These are phyloP conservation scores for Cucurbita pepo DNA, from an alignment of 306 rosid genomes.

Conservation along the genomic window DNA sequence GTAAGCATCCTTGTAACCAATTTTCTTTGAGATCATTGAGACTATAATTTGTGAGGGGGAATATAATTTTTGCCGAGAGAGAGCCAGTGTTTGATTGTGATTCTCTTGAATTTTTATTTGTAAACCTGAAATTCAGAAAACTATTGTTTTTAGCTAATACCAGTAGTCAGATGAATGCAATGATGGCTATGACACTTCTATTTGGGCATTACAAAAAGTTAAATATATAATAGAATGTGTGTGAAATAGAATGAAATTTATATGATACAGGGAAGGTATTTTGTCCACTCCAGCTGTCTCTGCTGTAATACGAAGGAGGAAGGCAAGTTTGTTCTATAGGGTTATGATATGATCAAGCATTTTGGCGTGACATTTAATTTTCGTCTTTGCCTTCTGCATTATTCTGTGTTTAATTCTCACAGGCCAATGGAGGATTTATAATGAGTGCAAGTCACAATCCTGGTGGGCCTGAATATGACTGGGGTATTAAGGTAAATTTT, in stretches of 20 bases:
- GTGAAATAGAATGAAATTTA: neutral
- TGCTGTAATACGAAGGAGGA: constrained; percentile 79
- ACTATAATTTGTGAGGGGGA: neutral
- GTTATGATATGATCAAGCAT: constrained; percentile 12
- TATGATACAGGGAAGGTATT: constrained; percentile 62
- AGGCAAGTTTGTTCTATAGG: constrained; percentile 34
- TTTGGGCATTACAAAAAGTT: neutral
- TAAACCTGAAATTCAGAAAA: neutral
- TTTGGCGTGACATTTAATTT: neutral
- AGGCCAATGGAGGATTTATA: constrained; percentile 98
- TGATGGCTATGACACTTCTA: neutral
- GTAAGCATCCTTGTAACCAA: neutral
- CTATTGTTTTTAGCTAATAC: neutral
- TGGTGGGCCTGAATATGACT: constrained; percentile 95
- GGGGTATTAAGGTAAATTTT: constrained; percentile 90
- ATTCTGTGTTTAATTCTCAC: constrained; percentile 8
- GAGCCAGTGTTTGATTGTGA: neutral
- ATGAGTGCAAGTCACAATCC: constrained; percentile 99
- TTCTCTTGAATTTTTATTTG: neutral
- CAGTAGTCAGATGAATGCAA: neutral
- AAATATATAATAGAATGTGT: neutral
- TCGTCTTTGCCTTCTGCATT: constrained; percentile 1
- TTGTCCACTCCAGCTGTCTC: constrained; percentile 96
- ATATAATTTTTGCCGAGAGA: neutral
- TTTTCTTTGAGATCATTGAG: neutral